phyloP scores from a whole-genome alignment of 768 basidiomycete genomes.

The Lepiota brunneoincarnata region DNA sequence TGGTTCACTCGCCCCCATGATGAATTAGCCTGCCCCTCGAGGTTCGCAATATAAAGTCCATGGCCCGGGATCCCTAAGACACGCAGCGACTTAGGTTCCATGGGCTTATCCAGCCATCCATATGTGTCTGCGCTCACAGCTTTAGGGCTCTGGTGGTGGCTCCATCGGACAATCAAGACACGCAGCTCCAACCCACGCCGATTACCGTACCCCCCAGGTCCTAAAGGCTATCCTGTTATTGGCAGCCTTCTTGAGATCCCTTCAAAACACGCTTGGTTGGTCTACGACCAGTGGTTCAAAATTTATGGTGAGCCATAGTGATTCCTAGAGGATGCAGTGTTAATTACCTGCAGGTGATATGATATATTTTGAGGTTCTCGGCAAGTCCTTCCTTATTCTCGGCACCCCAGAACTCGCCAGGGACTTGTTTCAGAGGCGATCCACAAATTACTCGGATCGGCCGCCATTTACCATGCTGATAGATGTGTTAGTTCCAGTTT shows the following conservation, averaged over 20 bases:
- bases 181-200: background rate
- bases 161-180: no score
- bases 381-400: constrained; percentile 4
- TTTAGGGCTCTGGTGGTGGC: no score
- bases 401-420: background rate
- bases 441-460: constrained; percentile 12
- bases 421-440: constrained; percentile 8
- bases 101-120: no score
- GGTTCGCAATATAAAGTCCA: no score
- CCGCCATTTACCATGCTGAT: background rate
- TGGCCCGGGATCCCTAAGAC: no score
- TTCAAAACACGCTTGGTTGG: background rate
- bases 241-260: background rate
- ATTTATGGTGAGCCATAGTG: background rate
- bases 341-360: background rate
- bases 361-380: constrained; percentile 2
- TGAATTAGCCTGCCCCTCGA: no score
- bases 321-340: background rate
- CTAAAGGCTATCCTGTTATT: constrained; percentile 12
- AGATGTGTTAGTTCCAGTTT: constrained; percentile 4
- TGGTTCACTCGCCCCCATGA: no score
- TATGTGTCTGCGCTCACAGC: no score
- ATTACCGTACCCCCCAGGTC: constrained; percentile 14
- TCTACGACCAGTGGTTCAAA: background rate
- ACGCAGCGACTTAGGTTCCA: no score